Conservation (phyloP, 805 yeast genomes). For the Cyberlindnera bimundalis region DNA sequence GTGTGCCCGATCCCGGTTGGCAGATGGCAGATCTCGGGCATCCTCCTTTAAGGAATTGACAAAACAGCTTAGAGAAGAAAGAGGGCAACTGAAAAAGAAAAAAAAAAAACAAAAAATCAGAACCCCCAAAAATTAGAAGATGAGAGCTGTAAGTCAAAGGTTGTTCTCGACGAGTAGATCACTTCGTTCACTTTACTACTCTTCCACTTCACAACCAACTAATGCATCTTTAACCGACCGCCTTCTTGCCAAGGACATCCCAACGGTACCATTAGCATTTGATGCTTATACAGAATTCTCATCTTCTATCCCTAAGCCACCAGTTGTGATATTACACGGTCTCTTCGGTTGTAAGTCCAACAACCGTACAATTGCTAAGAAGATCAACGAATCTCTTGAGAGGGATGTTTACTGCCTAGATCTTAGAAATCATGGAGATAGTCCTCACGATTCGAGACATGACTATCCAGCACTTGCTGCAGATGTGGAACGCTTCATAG, state of each 20-base stretch:
- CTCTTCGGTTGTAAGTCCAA: constrained; percentile 82
- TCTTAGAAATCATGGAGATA: constrained; percentile 87
- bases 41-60: no score
- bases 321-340: constrained; percentile 83
- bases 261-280: constrained; percentile 51
- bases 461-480: constrained; percentile 81
- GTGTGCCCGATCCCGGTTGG: background rate
- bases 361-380: constrained; percentile 73
- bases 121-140: background rate
- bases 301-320: constrained; percentile 37
- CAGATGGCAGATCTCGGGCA: constrained; percentile 2
- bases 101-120: background rate
- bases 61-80: no score
- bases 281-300: constrained; percentile 42
- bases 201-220: constrained; percentile 2
- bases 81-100: no score
- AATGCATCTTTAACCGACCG: constrained; percentile 25
- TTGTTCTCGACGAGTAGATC: background rate
- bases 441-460: constrained; percentile 70
- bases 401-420: constrained; percentile 71
- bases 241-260: constrained; percentile 35
- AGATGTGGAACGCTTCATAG: constrained; percentile 76
- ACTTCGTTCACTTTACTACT: constrained; percentile 5
- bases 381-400: constrained; percentile 42
- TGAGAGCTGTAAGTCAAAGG: constrained; percentile 1